These are phyloP conservation scores for Phytophthora lateralis DNA, from an alignment of 352 stramenopile genomes.

Conservation along the genomic window DNA sequence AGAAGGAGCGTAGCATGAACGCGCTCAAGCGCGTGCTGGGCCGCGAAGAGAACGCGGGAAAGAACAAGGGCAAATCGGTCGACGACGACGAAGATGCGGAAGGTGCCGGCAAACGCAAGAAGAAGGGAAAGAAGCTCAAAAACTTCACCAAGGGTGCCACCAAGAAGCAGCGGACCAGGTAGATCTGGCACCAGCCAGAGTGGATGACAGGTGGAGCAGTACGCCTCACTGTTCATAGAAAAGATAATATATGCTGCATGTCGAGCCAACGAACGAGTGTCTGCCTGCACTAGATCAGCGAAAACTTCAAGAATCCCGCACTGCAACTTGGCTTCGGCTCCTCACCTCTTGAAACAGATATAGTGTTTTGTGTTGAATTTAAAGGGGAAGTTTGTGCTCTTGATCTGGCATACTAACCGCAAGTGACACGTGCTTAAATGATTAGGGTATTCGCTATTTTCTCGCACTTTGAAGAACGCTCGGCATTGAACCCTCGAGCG, in stretches of 20 bases:
- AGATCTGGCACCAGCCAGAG: slow-evolving; percentile 15
- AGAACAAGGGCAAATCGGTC: slow-evolving; percentile 63
- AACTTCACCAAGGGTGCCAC: slow-evolving; percentile 75
- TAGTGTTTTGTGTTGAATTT: too few relatives aligned
- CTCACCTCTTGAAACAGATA: too few relatives aligned
- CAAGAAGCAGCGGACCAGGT: slow-evolving; percentile 72
- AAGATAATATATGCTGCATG: slow-evolving; percentile 44
- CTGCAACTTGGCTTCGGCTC: too few relatives aligned
- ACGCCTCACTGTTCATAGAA: slow-evolving; percentile 33
- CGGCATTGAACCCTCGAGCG: slow-evolving; percentile 14
- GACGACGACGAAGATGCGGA: slow-evolving; percentile 66
- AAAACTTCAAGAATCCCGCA: too few relatives aligned
- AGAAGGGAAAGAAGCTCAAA: slow-evolving; percentile 65
- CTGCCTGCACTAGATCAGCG: too few relatives aligned
- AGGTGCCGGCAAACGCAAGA: slow-evolving; percentile 60
- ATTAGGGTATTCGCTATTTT: too few relatives aligned
- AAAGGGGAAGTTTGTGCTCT: too few relatives aligned
- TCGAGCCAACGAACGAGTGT: slow-evolving; percentile 2
- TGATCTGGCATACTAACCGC: too few relatives aligned
- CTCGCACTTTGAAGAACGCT: not conserved
- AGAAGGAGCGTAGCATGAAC: slow-evolving; percentile 86
- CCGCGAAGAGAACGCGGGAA: slow-evolving; percentile 79
- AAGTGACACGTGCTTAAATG: too few relatives aligned
- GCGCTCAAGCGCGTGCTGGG: slow-evolving; percentile 76
- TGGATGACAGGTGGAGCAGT: slow-evolving; percentile 16